Percentiles rank a stretch among this genome's conserved stretches.
phyloP scores from a whole-genome alignment of 495 filamentous ascomycete genomes.

The Pyronema domesticum region DNA sequence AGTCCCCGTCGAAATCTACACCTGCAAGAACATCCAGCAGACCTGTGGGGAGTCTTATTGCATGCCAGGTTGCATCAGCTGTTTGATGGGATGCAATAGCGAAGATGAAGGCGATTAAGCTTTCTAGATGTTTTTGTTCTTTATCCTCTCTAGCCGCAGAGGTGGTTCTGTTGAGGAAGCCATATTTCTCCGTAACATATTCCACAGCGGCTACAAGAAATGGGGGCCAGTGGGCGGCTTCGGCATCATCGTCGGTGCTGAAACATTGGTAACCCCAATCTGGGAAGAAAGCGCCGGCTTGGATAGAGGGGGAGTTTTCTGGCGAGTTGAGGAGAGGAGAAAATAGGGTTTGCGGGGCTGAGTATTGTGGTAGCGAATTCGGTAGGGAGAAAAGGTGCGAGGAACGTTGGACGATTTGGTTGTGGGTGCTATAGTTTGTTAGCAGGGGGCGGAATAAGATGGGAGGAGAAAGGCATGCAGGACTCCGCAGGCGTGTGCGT shows the following conservation, averaged over 20 bases:
- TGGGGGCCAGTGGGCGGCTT: constrained; percentile 23
- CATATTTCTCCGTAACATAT: constrained; percentile 16
- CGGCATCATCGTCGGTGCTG: constrained; percentile 11
- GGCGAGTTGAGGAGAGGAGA: constrained; percentile 14
- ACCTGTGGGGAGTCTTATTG: constrained; percentile 16
- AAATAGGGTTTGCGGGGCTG: constrained; percentile 10
- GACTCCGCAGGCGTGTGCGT: not conserved
- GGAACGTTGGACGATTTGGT: constrained; percentile 19
- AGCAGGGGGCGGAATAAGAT: not conserved
- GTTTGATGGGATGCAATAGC: constrained; percentile 16
- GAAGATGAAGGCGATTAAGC: constrained; percentile 17
- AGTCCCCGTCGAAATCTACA: constrained; percentile 17
- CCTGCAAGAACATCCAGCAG: constrained; percentile 11
- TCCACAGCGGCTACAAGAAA: constrained; percentile 21
- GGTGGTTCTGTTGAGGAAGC: constrained; percentile 10
- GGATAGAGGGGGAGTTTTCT: constrained; percentile 13
- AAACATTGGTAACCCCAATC: constrained; percentile 25
- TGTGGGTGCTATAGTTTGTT: constrained; percentile 11
- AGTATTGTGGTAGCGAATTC: constrained; percentile 14
- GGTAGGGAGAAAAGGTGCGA: constrained; percentile 20
- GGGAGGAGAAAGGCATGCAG: not conserved
- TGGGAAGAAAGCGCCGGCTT: constrained; percentile 24
- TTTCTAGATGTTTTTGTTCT: constrained; percentile 18
- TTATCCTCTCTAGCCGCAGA: not conserved
- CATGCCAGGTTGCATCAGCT: constrained; percentile 23